These are phyloP conservation scores for Irpex sp. DNA, from an alignment of 1,284 basidiomycete genomes.

Conservation along the genomic window DNA sequence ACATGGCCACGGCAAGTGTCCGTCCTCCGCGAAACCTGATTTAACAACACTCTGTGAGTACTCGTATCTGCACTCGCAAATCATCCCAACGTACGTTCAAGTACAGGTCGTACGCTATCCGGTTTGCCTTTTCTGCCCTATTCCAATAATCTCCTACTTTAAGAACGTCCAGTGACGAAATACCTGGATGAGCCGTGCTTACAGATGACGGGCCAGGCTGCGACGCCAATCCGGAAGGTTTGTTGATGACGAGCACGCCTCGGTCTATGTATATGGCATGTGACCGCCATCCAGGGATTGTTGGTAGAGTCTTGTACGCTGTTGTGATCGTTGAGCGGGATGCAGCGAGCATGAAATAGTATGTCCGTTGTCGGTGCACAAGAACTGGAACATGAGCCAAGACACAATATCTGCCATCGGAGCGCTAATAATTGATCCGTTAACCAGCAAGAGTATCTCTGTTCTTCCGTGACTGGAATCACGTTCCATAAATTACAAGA, in stretches of 20 bases:
- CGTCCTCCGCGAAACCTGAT: background rate
- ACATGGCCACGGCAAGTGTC: background rate
- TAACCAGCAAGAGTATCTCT: no score
- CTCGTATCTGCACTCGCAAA: background rate
- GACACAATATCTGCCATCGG: no score
- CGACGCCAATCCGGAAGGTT: slow-evolving; percentile 2
- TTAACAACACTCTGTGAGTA: background rate
- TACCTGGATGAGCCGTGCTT: background rate
- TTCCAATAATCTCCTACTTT: background rate
- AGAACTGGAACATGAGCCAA: no score
- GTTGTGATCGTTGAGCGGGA: no score
- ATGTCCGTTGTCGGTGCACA: no score
- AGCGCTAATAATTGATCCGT: no score
- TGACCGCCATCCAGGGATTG: no score
- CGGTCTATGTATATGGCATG: slow-evolving; percentile 1
- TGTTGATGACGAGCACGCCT: slow-evolving; percentile 2
- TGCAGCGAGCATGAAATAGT: no score
- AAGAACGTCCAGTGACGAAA: no score
- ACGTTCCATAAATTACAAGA: no score
- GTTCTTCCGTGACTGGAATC: no score
- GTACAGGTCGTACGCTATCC: background rate
- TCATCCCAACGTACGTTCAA: background rate
- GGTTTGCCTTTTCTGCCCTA: background rate
- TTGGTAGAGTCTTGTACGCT: no score
- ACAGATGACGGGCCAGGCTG: background rate